Evolutionary conservation across 371 early-diverging fungal genomes (phyloP).

Genomic region (Apophysomyces variabilis): DNA sequence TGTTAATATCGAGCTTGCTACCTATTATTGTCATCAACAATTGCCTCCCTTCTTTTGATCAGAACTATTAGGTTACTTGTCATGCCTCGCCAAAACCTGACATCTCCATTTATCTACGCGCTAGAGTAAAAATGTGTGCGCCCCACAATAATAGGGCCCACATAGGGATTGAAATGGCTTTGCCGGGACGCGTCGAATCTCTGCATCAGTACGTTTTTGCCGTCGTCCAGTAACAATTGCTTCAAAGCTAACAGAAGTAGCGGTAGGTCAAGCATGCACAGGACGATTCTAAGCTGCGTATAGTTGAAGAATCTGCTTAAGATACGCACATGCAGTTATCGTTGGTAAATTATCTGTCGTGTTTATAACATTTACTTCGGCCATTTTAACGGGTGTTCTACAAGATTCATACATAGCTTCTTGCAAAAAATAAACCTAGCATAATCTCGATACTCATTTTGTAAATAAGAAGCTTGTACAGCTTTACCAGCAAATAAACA

Average conservation of each 20-base stretch:
- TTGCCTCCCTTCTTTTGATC: conserved; percentile 25
- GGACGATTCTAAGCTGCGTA: no score
- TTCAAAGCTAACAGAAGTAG: conserved; percentile 80
- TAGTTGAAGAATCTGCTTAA: no score
- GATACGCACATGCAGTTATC: no score
- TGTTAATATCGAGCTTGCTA: conserved; percentile 20
- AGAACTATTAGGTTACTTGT: not conserved
- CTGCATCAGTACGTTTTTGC: conserved; percentile 69
- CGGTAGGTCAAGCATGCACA: no score
- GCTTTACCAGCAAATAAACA: no score
- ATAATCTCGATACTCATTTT: no score
- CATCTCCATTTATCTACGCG: conserved; percentile 84
- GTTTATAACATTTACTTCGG: no score
- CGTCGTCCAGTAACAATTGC: conserved; percentile 77
- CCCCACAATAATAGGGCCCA: conserved; percentile 97
- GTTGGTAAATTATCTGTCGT: no score
- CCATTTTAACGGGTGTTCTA: no score
- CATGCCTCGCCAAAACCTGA: not conserved
- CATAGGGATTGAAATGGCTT: conserved; percentile 97
- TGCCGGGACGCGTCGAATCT: conserved; percentile 96
- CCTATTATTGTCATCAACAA: conserved; percentile 29
- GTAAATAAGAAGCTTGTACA: no score
- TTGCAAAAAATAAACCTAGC: no score
- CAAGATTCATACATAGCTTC: no score
- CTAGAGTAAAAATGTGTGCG: conserved; percentile 98